These are phyloP conservation scores for Ustulina deusta DNA, from an alignment of 2,329 filamentous ascomycete genomes.

Conservation along the genomic window DNA sequence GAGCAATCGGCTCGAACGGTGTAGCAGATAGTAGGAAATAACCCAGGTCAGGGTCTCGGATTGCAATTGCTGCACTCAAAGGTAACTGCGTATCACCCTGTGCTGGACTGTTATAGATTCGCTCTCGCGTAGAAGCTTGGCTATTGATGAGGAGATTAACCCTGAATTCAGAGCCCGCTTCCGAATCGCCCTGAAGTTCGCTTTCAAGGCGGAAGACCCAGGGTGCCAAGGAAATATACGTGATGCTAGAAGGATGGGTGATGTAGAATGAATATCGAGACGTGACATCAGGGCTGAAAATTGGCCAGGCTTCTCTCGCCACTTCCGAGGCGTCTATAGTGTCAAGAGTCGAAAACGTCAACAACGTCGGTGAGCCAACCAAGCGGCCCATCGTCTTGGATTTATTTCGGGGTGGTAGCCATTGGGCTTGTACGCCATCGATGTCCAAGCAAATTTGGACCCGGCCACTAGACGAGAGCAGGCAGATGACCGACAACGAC, in stretches of 20 bases:
- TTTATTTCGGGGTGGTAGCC: conserved; percentile 70
- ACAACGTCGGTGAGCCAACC: conserved; percentile 60
- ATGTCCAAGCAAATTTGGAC: conserved; percentile 72
- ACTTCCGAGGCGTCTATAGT: conserved; percentile 67
- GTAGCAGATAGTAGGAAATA: conserved; percentile 73
- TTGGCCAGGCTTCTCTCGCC: conserved; percentile 69
- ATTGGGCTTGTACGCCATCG: conserved; percentile 73
- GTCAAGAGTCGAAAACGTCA: conserved; percentile 73
- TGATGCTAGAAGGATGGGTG: conserved; percentile 71
- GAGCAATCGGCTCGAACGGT: conserved; percentile 66
- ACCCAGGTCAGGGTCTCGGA: conserved; percentile 72
- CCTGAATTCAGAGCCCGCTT: conserved; percentile 71
- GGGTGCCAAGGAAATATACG: conserved; percentile 68
- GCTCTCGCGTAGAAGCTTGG: conserved; percentile 66
- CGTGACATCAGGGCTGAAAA: conserved; percentile 70
- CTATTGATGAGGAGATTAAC: conserved; percentile 70
- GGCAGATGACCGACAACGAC: conserved; percentile 69
- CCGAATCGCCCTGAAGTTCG: conserved; percentile 67
- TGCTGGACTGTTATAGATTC: conserved; percentile 66
- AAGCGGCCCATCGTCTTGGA: conserved; percentile 57
- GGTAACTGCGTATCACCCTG: conserved; percentile 59
- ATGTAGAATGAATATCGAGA: conserved; percentile 74
- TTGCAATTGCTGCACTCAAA: conserved; percentile 65
- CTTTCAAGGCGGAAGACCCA: conserved; percentile 74
- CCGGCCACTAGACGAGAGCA: conserved; percentile 71